Evolutionary conservation across 2,329 filamentous ascomycete genomes (phyloP).

Genomic region (Alternaria sp.): DNA sequence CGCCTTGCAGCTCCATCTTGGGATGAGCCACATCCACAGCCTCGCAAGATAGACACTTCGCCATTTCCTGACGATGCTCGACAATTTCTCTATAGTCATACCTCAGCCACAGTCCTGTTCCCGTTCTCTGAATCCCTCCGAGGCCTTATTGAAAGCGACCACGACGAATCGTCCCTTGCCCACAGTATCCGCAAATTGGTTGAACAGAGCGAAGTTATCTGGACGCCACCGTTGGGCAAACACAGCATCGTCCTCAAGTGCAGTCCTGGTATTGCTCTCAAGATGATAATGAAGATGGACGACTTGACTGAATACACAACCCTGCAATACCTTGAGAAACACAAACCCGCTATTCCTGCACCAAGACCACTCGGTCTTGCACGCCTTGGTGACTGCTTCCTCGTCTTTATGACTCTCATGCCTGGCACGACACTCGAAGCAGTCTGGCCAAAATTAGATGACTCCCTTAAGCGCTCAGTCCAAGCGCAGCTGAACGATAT

Average conservation of each 20-base stretch:
- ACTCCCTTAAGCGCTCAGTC: neutral
- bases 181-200: neutral
- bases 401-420: neutral
- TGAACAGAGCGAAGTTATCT: neutral
- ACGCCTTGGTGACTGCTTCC: neutral
- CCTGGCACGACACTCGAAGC: neutral
- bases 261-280: neutral
- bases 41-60: neutral
- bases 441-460: neutral
- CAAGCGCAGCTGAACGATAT: neutral
- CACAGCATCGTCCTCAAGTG: neutral
- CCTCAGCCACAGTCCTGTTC: neutral
- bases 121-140: neutral
- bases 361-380: neutral
- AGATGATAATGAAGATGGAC: neutral
- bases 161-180: neutral
- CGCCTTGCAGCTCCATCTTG: neutral
- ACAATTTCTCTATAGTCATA: neutral
- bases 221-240: neutral
- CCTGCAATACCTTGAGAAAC: neutral
- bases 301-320: neutral
- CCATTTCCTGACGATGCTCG: neutral
- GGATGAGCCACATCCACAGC: neutral
- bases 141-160: neutral
- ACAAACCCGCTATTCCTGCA: neutral